Evolutionary conservation across 129 eudicot genomes (phyloP), one percentile per base, ranked within the genome.

Genomic region (Centaurea solstitialis): DNA sequence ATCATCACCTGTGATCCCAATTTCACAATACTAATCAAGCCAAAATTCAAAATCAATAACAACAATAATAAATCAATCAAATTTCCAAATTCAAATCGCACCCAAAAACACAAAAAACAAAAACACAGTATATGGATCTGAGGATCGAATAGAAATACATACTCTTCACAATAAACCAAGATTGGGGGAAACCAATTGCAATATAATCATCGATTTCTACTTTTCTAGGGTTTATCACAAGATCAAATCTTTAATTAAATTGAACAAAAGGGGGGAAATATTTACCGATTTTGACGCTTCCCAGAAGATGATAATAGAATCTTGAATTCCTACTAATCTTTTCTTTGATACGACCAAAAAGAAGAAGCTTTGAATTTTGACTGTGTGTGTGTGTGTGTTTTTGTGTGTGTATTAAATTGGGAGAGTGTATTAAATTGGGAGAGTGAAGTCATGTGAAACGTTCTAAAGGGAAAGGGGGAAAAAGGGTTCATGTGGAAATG

Each of bases 151-250:
- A 53, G 62, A 53, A 15, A 75, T 57, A 75, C 30, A 75, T 26
- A 50, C 28, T 10, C 40, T 73, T 43, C 40, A 45, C 15, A 3
- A 47, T 0, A 57, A 57, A 57, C 65, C 7, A 17, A 57, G 22
- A 57, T 57, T 57, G 65, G 22, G 23, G 65, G 22, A 17, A 57
- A 57, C 22, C 65, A n/a, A n/a, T 57, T 57, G 22, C n/a, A 57
- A 57, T 17, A 57, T n/a, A 41, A 22, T 76, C 35, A 35, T 5
- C 22, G 11, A 11, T 61, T 76, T 76, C n/a, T n/a, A n/a, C n/a
- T n/a, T n/a, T n/a, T n/a, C 13, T 76, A 76, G 79, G 79, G 79
- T 61, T 76, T 64, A 64, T 20, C 70, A 57, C 12, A 33, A 11
- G 21, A 76, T 33, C 23, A 20, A 61, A 57, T 75, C 50, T n/a